Evolutionary conservation across 805 yeast species (phyloP).

Genomic region (Lachancea mirantina): DNA sequence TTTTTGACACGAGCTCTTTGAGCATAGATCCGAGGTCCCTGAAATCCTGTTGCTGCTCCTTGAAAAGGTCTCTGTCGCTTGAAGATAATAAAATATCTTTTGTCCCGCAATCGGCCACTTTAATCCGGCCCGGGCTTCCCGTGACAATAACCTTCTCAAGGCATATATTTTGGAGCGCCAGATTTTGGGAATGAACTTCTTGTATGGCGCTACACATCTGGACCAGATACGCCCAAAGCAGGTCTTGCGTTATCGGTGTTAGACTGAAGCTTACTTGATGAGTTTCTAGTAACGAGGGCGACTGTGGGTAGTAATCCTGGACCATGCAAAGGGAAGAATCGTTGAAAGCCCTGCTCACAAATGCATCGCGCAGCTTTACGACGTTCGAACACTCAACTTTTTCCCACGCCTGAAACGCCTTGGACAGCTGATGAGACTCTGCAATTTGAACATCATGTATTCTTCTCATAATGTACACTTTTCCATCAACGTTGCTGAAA

Average conservation of each 20-base stretch:
- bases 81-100: slow-evolving; percentile 53
- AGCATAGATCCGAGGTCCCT: slow-evolving; percentile 52
- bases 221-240: slow-evolving; percentile 67
- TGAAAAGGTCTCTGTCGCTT: slow-evolving; percentile 16
- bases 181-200: slow-evolving; percentile 56
- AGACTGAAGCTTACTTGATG: slow-evolving; percentile 42
- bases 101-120: slow-evolving; percentile 65
- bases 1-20: slow-evolving; percentile 42
- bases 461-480: slow-evolving; percentile 67
- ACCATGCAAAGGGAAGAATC: slow-evolving; percentile 68
- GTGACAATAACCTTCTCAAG: slow-evolving; percentile 69
- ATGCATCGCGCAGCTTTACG: slow-evolving; percentile 68
- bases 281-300: slow-evolving; percentile 61
- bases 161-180: slow-evolving; percentile 51
- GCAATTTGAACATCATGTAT: slow-evolving; percentile 51
- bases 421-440: slow-evolving; percentile 52
- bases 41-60: slow-evolving; percentile 50
- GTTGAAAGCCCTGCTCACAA: slow-evolving; percentile 80
- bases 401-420: slow-evolving; percentile 59
- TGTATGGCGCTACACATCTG: slow-evolving; percentile 67
- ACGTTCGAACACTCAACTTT: slow-evolving; percentile 44
- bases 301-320: slow-evolving; percentile 78
- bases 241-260: slow-evolving; percentile 45
- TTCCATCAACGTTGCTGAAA: slow-evolving; percentile 70
- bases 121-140: slow-evolving; percentile 55